These are phyloP conservation scores for Euryodendron excelsum DNA, from an alignment of 148 eudicot genomes.

Conservation along the genomic window DNA sequence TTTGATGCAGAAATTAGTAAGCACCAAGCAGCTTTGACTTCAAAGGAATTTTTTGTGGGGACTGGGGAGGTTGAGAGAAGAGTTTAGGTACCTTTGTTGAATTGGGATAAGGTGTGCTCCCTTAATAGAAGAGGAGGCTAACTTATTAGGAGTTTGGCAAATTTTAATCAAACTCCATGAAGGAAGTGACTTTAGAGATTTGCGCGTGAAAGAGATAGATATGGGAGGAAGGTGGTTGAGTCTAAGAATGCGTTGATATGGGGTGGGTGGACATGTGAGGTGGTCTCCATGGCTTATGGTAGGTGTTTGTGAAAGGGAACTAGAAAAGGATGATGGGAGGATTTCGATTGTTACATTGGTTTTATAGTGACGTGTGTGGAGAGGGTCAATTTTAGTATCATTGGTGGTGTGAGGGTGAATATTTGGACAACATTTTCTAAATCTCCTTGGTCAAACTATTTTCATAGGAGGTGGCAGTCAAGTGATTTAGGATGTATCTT, in stretches of 20 bases:
- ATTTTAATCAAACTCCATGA: neutral
- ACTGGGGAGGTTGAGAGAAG: neutral
- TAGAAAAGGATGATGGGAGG: neutral
- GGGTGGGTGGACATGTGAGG: neutral
- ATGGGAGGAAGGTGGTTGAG: neutral
- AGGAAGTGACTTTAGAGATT: no score
- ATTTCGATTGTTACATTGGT: neutral
- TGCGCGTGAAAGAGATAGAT: neutral
- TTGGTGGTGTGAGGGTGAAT: neutral
- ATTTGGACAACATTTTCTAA: neutral
- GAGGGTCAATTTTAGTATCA: neutral
- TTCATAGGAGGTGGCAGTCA: neutral
- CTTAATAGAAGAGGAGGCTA: neutral
- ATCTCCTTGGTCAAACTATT: neutral
- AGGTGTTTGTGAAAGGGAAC: neutral
- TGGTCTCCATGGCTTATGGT: conserved; percentile 6
- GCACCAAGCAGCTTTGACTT: neutral
- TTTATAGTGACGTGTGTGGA: neutral
- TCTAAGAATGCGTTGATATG: no score
- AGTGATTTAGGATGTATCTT: neutral
- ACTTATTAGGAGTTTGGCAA: neutral
- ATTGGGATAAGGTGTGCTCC: neutral
- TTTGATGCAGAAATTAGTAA: neutral
- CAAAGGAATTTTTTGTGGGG: neutral
- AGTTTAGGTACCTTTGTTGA: neutral